Evolutionary conservation across 129 eudicot genomes (phyloP).

Genomic region (Pseudognaphalium luteoalbum): DNA sequence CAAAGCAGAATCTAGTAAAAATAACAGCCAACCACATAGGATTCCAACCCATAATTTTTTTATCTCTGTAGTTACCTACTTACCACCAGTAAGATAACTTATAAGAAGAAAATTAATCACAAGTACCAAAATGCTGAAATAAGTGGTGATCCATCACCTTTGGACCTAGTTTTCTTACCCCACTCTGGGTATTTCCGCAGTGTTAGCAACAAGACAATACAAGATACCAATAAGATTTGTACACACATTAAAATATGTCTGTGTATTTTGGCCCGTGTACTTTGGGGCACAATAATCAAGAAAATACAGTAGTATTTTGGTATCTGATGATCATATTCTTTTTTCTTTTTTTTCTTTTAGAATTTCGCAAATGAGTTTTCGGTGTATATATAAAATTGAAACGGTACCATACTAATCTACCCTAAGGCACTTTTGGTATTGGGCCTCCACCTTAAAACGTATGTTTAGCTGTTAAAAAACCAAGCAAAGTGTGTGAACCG

Average conservation of each 20-base stretch:
- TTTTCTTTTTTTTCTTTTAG: not conserved
- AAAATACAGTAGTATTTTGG: not conserved
- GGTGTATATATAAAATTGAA: not conserved
- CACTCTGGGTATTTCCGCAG: conserved; percentile 21
- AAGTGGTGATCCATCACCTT: not conserved
- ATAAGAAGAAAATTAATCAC: not conserved
- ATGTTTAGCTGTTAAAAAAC: not conserved
- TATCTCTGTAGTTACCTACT: not conserved
- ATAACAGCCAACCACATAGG: not conserved
- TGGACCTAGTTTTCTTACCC: conserved; percentile 23
- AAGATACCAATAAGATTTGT: conserved; percentile 20
- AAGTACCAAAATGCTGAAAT: conserved; percentile 31
- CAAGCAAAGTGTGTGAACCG: not conserved
- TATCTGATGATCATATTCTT: not conserved
- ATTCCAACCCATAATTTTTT: not conserved
- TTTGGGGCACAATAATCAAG: conserved; percentile 30
- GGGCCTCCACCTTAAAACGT: not conserved
- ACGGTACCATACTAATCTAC: not conserved
- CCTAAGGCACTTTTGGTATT: not conserved
- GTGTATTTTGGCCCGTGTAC: conserved; percentile 19
- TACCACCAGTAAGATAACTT: not conserved
- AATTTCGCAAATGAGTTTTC: conserved; percentile 20
- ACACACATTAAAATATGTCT: conserved; percentile 13
- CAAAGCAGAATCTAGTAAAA: not conserved
- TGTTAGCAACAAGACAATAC: conserved; percentile 24